A percentile compares a stretch with the other conserved stretches of the same genome.
Conservation (phyloP, 768 basidiomycete genomes). For the Pleurotus salmoneostramineus region DNA sequence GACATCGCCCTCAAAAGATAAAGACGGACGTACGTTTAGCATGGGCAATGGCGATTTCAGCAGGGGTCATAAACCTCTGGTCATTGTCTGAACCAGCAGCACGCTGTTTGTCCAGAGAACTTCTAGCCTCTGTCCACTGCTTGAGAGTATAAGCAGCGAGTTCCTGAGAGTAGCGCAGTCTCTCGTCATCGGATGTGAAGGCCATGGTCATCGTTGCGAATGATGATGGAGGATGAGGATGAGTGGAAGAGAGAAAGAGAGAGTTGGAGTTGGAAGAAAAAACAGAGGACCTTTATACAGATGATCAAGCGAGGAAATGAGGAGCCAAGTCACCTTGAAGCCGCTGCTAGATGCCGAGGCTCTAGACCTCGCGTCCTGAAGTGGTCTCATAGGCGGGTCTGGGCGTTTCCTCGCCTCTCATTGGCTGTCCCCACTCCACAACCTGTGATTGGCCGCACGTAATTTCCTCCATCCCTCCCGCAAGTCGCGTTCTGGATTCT, state of each 20-base stretch:
- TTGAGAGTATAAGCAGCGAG: slow-evolving; percentile 45
- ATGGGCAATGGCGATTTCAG: slow-evolving; percentile 1
- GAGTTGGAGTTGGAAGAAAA: neutral
- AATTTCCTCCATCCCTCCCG: no score
- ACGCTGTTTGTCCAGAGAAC: slow-evolving; percentile 13
- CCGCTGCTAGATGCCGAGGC: slow-evolving; percentile 3
- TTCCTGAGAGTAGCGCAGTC: slow-evolving; percentile 39
- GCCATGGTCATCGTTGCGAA: slow-evolving; percentile 15
- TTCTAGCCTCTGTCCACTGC: slow-evolving; percentile 36
- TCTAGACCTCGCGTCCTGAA: neutral
- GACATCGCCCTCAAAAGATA: neutral
- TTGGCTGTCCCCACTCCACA: slow-evolving; percentile 7
- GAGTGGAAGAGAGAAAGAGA: neutral
- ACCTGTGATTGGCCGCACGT: neutral
- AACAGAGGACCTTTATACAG: slow-evolving; percentile 3
- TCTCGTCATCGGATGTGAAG: slow-evolving; percentile 21
- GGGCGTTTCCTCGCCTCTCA: neutral
- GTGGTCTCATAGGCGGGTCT: neutral
- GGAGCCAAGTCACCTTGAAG: neutral
- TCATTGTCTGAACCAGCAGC: neutral
- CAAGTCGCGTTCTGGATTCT: no score
- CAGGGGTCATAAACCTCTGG: slow-evolving; percentile 6
- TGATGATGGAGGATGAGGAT: neutral
- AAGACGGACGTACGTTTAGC: neutral
- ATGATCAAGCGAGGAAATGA: slow-evolving; percentile 1